These are phyloP conservation scores for Saccharomyces kudriavzevii DNA, from an alignment of 805 yeast species.

Conservation along the genomic window DNA sequence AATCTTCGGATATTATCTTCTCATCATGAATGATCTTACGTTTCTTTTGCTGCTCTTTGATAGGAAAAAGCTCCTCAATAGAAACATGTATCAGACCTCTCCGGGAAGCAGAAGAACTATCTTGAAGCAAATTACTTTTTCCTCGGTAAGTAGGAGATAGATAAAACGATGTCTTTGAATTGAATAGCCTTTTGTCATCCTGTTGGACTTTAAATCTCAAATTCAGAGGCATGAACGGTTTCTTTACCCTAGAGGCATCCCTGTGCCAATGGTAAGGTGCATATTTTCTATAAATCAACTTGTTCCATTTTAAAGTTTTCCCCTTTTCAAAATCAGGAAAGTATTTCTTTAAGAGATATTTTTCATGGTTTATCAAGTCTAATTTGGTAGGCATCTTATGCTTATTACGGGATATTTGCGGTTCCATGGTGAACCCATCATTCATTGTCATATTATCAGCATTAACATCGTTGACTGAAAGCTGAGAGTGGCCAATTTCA, in stretches of 20 bases:
- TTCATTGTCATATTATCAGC: background rate
- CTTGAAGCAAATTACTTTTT: conserved; percentile 1
- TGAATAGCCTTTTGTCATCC: conserved; percentile 45
- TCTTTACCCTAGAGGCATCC: conserved; percentile 3
- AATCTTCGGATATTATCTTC: conserved; percentile 39
- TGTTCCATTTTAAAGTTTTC: conserved; percentile 46
- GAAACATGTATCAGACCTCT: conserved; percentile 17
- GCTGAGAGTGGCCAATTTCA: background rate
- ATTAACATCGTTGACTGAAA: background rate
- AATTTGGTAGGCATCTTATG: background rate
- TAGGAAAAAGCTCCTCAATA: conserved; percentile 17
- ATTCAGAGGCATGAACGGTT: conserved; percentile 43
- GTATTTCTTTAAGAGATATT: conserved; percentile 36
- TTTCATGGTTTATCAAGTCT: conserved; percentile 9
- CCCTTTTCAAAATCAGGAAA: conserved; percentile 48
- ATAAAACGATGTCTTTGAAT: conserved; percentile 11
- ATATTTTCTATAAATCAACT: conserved; percentile 43
- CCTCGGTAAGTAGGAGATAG: conserved; percentile 2
- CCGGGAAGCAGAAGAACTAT: background rate
- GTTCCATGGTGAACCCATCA: background rate
- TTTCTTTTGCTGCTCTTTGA: conserved; percentile 13
- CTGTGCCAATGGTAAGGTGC: conserved; percentile 40
- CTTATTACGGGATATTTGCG: background rate
- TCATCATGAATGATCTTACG: conserved; percentile 10
- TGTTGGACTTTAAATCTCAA: conserved; percentile 44